Conservation (phyloP, 345 rosid genomes). For the Alliaria petiolata region DNA sequence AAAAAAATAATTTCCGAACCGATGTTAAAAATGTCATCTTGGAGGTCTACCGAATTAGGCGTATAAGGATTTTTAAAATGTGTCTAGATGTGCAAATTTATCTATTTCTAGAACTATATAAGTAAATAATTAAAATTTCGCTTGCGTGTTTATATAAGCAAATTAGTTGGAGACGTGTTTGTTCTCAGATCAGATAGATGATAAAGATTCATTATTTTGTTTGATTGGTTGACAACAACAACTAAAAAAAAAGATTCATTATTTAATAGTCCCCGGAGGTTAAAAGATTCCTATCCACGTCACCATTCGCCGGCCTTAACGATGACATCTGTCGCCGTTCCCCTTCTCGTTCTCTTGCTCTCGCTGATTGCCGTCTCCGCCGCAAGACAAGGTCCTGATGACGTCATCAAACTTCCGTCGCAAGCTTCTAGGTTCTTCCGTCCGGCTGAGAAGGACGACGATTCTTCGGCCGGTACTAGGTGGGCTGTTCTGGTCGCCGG, state of each 20-base stretch:
- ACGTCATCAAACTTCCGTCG: constrained; percentile 58
- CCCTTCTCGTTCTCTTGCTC: constrained; percentile 36
- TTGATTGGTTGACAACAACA: constrained; percentile 11
- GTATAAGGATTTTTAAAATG: background rate
- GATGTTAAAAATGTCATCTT: background rate
- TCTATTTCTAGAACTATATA: background rate
- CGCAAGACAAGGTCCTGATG: constrained; percentile 37
- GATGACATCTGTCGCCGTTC: constrained; percentile 31
- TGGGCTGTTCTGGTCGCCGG: constrained; percentile 98
- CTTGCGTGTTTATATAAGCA: constrained; percentile 15
- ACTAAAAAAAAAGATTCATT: constrained; percentile 2
- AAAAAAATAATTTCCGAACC: background rate
- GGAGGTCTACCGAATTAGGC: no score
- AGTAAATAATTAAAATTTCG: background rate
- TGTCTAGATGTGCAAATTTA: background rate
- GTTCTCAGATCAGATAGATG: constrained; percentile 5
- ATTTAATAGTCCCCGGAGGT: background rate
- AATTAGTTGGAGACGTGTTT: background rate
- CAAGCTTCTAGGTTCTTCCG: constrained; percentile 61
- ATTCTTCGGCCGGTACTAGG: constrained; percentile 52
- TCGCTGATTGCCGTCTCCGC: constrained; percentile 33
- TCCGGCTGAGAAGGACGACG: constrained; percentile 28
- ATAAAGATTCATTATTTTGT: background rate
- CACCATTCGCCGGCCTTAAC: background rate
- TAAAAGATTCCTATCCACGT: constrained; percentile 19